Evolutionary conservation across 192 early-diverging fungal species (phyloP), one percentile per base, ranked within the genome.

Genomic region (Podila epigama): DNA sequence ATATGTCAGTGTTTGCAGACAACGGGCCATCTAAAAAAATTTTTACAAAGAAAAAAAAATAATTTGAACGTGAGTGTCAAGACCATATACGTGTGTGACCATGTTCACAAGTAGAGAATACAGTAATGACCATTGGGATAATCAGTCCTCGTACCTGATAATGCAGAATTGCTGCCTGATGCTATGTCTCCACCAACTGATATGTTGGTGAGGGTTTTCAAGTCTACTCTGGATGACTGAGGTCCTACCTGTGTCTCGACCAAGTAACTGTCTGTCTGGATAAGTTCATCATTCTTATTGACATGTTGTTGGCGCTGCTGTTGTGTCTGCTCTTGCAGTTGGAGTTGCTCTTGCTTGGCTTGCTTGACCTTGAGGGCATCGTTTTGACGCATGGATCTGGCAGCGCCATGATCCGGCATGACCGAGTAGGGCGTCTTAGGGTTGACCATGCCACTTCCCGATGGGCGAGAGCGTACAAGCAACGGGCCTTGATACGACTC

Each of bases 151-250:
- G 67, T 77, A 77, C 73, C 60, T 58, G 73, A 68, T 28, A 48
- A 55, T 34, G 55, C 56, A 58, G 73, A 59, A 27, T 63, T 68
- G n/a, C 34, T 68, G 25, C n/a, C n/a, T n/a, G n/a, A n/a, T n/a
- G 41, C 34, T 51, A 68, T 52, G 16, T 60, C 66, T 16, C 54
- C 66, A 27, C 33, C 54, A 11, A 25, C 60, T 8, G 36, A n/a
- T 12, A 44, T 64, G 16, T 2, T 51, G 10, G 71, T 35, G 18
- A 75, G 52, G 25, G 71, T 31, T 9, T 18, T 35, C 9, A 77
- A 15, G 3, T 29, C 33, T 35, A 56, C 18, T 2, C 27, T 34
- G 8, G 66, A 31, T n/a, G n/a, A 33, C 39, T 51, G 9, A 68
- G 31, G 32, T 54, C 55, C n/a, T n/a, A n/a, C n/a, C 6, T 42